phyloP scores from a whole-genome alignment of 192 early-diverging fungal species.

The Backusella liffmaniae region DNA sequence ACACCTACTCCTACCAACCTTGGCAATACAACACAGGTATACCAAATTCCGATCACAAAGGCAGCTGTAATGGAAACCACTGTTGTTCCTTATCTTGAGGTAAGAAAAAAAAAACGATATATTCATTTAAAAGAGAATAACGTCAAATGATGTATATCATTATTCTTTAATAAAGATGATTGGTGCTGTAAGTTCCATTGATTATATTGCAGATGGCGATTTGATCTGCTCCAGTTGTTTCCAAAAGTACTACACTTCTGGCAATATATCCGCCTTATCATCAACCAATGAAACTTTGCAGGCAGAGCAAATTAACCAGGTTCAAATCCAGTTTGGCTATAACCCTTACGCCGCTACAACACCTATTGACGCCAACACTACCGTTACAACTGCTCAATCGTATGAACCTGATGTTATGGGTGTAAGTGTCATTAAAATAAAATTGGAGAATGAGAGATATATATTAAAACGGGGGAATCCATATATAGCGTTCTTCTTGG shows the following conservation, averaged over 20 bases:
- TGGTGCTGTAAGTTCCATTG: conserved; percentile 38
- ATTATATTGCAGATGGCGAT: conserved; percentile 35
- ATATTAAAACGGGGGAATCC: not conserved
- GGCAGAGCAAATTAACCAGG: conserved; percentile 43
- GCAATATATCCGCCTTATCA: conserved; percentile 29
- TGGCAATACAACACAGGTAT: conserved; percentile 43
- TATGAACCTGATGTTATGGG: conserved; percentile 49
- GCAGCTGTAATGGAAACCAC: conserved; percentile 44
- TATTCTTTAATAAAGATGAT: conserved; percentile 33
- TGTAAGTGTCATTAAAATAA: conserved; percentile 33
- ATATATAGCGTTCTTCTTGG: conserved; percentile 54
- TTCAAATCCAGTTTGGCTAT: conserved; percentile 47
- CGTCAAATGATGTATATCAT: not conserved
- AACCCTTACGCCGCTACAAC: conserved; percentile 34
- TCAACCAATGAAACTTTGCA: conserved; percentile 46
- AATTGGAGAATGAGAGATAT: not conserved
- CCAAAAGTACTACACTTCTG: conserved; percentile 33
- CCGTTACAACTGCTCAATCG: conserved; percentile 46
- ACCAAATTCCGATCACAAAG: conserved; percentile 42
- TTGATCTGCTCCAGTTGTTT: conserved; percentile 50
- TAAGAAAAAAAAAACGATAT: not conserved
- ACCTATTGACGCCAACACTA: conserved; percentile 37
- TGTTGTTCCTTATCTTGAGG: conserved; percentile 46
- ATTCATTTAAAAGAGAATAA: not conserved
- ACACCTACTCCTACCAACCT: conserved; percentile 51